phyloP scores from a whole-genome alignment of 2,329 filamentous ascomycete genomes.

The Aspergillus texensis region DNA sequence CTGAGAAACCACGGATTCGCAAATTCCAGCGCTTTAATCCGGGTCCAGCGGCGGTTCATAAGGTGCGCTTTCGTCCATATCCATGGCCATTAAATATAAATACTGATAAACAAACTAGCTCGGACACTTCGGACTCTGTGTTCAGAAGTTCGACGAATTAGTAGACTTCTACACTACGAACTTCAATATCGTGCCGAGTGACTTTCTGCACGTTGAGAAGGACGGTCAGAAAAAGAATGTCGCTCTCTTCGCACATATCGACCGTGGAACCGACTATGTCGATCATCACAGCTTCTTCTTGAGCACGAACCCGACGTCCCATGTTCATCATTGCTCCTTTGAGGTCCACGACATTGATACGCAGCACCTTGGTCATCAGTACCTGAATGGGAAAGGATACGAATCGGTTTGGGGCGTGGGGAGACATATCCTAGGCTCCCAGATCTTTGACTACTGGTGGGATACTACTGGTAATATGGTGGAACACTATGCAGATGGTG shows the following conservation, averaged over 20 bases:
- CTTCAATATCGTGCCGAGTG: conserved; percentile 36
- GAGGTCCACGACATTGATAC: conserved; percentile 58
- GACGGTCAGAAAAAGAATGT: conserved; percentile 28
- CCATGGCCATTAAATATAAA: neutral
- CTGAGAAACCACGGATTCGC: conserved; percentile 31
- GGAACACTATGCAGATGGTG: conserved; percentile 24
- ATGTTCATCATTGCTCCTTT: conserved; percentile 55
- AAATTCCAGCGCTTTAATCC: conserved; percentile 33
- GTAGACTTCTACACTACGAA: conserved; percentile 32
- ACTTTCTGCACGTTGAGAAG: conserved; percentile 32
- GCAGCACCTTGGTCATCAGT: conserved; percentile 56
- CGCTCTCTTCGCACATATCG: conserved; percentile 54
- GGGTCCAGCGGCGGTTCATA: conserved; percentile 36
- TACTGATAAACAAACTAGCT: conserved; percentile 18
- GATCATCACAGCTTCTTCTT: conserved; percentile 61
- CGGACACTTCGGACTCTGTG: conserved; percentile 34
- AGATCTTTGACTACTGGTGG: conserved; percentile 25
- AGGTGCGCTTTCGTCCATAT: conserved; percentile 21
- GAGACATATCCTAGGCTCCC: conserved; percentile 20
- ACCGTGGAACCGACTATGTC: conserved; percentile 48
- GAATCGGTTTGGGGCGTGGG: conserved; percentile 28
- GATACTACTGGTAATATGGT: conserved; percentile 19
- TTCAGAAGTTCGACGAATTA: conserved; percentile 26
- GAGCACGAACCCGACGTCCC: conserved; percentile 29
- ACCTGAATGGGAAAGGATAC: conserved; percentile 51